A percentile compares a stretch with the other conserved stretches of the same genome.
Evolutionary conservation across 257 asterid species (phyloP).

Genomic region (Penstemon barbatus): DNA sequence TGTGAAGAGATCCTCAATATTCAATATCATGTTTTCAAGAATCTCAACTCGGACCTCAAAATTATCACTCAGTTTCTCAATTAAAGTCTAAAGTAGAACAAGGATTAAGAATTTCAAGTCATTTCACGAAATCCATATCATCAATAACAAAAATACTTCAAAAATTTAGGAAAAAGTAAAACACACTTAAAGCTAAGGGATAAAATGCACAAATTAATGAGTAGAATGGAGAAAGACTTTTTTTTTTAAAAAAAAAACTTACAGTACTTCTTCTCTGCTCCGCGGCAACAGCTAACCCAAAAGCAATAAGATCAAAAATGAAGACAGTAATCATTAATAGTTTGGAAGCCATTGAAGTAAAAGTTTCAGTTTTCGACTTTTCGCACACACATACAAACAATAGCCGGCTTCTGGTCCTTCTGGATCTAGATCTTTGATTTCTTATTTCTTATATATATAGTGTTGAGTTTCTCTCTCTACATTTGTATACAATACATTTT

Average conservation of each 20-base stretch:
- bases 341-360: slow-evolving; percentile 57
- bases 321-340: slow-evolving; percentile 41
- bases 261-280: slow-evolving; percentile 66
- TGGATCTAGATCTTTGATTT: slow-evolving; percentile 37
- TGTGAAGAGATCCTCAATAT: too few species aligned
- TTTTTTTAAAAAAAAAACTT: not conserved
- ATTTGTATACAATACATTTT: not conserved
- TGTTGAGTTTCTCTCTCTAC: slow-evolving; percentile 37
- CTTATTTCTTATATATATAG: not conserved
- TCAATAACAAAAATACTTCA: not conserved
- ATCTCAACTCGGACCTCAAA: too few species aligned
- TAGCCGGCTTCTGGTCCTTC: too few species aligned
- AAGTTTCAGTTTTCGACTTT: not conserved
- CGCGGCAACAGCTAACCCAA: slow-evolving; percentile 69
- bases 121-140: not conserved
- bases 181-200: not conserved
- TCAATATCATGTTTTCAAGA: too few species aligned
- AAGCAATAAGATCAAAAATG: slow-evolving; percentile 63
- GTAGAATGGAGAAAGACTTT: too few species aligned
- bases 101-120: not conserved
- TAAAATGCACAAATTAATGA: not conserved
- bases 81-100: not conserved
- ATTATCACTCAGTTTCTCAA: too few species aligned
- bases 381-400: too few species aligned
- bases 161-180: not conserved